phyloP scores from a whole-genome alignment of 768 basidiomycete species.

The Macrolepiota dolichaula region DNA sequence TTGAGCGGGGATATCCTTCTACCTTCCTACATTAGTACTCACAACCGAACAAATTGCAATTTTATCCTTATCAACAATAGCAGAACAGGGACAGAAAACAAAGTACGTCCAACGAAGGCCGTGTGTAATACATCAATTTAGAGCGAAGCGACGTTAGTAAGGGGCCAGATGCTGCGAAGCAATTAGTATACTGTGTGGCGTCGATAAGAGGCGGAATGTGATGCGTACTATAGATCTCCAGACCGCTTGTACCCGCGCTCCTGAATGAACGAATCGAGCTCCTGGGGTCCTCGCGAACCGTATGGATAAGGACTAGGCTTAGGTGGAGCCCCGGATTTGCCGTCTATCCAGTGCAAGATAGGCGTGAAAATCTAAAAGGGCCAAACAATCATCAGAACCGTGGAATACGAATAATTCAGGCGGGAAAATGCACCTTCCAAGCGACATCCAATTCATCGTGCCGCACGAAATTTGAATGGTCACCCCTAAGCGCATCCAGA shows the following conservation, averaged over 20 bases:
- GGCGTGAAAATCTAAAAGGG: constrained; percentile 81
- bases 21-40: constrained; percentile 1
- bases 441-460: constrained; percentile 96
- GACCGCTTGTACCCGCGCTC: constrained; percentile 78
- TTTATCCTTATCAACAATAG: not conserved
- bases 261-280: constrained; percentile 70
- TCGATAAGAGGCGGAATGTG: not conserved
- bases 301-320: constrained; percentile 81
- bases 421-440: constrained; percentile 76
- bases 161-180: constrained; percentile 63
- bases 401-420: not conserved
- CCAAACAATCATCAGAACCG: constrained; percentile 2
- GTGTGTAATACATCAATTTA: constrained; percentile 26
- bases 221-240: constrained; percentile 68
- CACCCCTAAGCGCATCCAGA: constrained; percentile 93
- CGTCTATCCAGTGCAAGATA: constrained; percentile 95
- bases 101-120: not conserved
- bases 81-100: not conserved
- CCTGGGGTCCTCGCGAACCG: constrained; percentile 91
- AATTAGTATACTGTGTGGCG: constrained; percentile 7
- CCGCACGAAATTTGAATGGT: constrained; percentile 98
- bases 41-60: not conserved
- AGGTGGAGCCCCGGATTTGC: constrained; percentile 61
- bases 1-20: not conserved
- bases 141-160: constrained; percentile 61